A percentile compares a stretch with the other conserved stretches of the same genome.
Evolutionary conservation across 306 rosid genomes (phyloP).

Genomic region (Canavalia gladiata): DNA sequence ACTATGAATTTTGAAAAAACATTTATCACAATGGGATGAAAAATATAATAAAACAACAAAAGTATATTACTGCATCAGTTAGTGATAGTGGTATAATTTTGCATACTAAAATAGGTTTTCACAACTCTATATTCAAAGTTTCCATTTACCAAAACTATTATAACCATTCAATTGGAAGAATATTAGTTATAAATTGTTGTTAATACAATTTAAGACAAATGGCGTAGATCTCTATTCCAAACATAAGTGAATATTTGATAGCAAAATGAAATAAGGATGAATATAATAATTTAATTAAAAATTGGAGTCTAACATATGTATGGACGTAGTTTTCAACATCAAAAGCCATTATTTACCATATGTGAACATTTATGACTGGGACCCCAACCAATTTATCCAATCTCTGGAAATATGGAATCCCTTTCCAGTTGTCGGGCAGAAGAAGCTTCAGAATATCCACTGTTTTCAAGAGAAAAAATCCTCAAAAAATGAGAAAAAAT

Average conservation of each 20-base stretch:
- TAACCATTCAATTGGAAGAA: slow-evolving; percentile 36
- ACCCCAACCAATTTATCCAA: slow-evolving; percentile 93
- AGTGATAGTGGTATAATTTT: slow-evolving; percentile 17
- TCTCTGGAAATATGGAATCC: slow-evolving; percentile 90
- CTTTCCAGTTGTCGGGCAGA: slow-evolving; percentile 88
- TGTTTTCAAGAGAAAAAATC: slow-evolving; percentile 50
- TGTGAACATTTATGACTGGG: slow-evolving; percentile 94
- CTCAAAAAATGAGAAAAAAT: slow-evolving; percentile 41
- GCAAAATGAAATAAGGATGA: slow-evolving; percentile 38
- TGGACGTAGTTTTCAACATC: slow-evolving; percentile 11
- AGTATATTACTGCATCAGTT: slow-evolving; percentile 40
- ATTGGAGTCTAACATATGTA: slow-evolving; percentile 22
- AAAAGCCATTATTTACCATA: slow-evolving; percentile 74
- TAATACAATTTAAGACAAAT: slow-evolving; percentile 15
- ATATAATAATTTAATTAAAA: background rate
- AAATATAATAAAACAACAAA: background rate
- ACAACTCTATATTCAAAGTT: slow-evolving; percentile 23
- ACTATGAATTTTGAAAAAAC: slow-evolving; percentile 21
- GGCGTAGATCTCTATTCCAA: background rate
- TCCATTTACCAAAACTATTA: slow-evolving; percentile 25
- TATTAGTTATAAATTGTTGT: background rate
- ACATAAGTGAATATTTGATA: slow-evolving; percentile 15
- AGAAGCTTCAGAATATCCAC: slow-evolving; percentile 95
- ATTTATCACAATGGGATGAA: slow-evolving; percentile 16
- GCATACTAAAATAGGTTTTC: slow-evolving; percentile 21